A percentile compares a stretch with the other conserved stretches of the same genome.
Evolutionary conservation across 2,329 filamentous ascomycete species (phyloP).

Genomic region (Colletotrichum horii): DNA sequence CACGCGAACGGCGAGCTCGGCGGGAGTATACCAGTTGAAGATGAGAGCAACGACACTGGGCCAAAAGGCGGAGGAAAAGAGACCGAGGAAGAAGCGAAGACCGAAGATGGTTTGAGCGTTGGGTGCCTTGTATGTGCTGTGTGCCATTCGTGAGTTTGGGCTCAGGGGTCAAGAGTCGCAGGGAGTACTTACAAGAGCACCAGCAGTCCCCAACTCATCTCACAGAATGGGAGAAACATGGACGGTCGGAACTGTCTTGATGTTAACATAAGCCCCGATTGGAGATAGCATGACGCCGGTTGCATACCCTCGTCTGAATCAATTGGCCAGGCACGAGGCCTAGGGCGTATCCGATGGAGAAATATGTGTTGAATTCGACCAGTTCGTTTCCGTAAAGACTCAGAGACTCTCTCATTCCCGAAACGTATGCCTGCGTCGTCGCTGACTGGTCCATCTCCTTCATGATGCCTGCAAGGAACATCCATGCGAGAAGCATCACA

Average conservation of each 20-base stretch:
- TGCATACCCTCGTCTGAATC: conserved; percentile 28
- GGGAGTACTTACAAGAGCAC: conserved; percentile 11
- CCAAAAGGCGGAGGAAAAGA: conserved; percentile 36
- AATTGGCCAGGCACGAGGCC: conserved; percentile 31
- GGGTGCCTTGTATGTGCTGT: conserved; percentile 29
- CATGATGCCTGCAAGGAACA: conserved; percentile 30
- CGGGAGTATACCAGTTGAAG: conserved; percentile 54
- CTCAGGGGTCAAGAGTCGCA: neutral
- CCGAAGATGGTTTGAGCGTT: conserved; percentile 36
- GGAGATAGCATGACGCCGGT: neutral
- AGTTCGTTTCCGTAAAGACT: conserved; percentile 36
- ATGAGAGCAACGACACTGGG: conserved; percentile 43
- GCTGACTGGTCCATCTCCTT: conserved; percentile 38
- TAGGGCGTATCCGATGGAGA: conserved; percentile 27
- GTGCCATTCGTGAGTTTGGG: neutral
- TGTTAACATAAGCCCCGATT: neutral
- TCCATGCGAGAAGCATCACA: conserved; percentile 38
- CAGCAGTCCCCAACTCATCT: conserved; percentile 33
- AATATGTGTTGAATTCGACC: conserved; percentile 24
- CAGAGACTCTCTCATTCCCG: conserved; percentile 42
- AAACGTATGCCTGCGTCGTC: conserved; percentile 43
- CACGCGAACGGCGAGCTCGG: conserved; percentile 41
- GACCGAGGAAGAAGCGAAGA: conserved; percentile 39
- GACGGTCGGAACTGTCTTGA: neutral
- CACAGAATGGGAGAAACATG: conserved; percentile 41